These are phyloP conservation scores for Gymnopus androsaceus DNA, from an alignment of 1,284 basidiomycete species.

Conservation along the genomic window DNA sequence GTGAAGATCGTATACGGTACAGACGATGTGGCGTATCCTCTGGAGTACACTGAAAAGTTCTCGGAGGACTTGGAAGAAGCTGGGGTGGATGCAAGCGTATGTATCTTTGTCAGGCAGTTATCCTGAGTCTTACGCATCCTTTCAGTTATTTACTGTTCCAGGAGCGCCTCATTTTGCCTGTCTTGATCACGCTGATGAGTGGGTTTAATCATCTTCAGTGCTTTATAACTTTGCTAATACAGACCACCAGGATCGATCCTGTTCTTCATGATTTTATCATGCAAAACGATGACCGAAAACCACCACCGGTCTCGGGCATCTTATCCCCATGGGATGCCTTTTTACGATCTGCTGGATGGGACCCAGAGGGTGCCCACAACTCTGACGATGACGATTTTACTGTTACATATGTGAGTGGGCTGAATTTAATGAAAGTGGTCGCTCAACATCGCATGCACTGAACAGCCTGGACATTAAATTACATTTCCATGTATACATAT, in stretches of 20 bases:
- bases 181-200: conserved; percentile 34
- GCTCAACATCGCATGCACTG: no score
- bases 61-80: conserved; percentile 27
- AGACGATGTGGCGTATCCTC: conserved; percentile 16
- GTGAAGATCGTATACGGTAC: conserved; percentile 18
- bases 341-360: conserved; percentile 6
- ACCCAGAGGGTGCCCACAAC: conserved; percentile 9
- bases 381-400: conserved; percentile 4
- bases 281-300: conserved; percentile 20
- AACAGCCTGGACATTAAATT: no score
- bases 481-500: no score
- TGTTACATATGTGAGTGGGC: conserved; percentile 4
- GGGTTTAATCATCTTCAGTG: conserved; percentile 19
- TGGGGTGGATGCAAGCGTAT: conserved; percentile 31
- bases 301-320: conserved; percentile 21
- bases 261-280: conserved; percentile 33
- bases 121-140: no score
- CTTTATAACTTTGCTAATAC: background rate
- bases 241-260: conserved; percentile 1
- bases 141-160: conserved; percentile 26
- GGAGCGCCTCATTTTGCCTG: conserved; percentile 38
- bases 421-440: background rate
- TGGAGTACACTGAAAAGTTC: conserved; percentile 27
- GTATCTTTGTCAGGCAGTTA: no score
- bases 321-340: conserved; percentile 8